Base-by-base conservation (phyloP, 108 stramenopile genomes). In the Conticribra weissflogii region DNA sequence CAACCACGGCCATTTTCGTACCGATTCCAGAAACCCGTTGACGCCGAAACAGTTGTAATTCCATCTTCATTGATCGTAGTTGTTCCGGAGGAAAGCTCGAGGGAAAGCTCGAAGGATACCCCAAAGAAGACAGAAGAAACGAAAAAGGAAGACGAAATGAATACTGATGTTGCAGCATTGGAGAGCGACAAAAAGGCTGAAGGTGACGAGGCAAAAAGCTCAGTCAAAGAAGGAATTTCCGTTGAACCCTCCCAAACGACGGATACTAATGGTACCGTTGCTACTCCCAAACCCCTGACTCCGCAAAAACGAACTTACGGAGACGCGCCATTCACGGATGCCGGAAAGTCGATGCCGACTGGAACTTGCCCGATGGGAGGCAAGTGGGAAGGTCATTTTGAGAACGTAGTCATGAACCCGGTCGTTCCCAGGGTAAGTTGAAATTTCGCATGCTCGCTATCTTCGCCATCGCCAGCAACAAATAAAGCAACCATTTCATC, bases 381-480 rank as follows among this genome's bases (percentile, higher is more conserved):
- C 23, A 57, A 56, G 32, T 94, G 88, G 89, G 82, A 81, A 48
- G 93, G 93, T 17, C 76, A 87, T 66, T 94, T 94, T 65, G 85
- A 90, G 68, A 94, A 90, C 58, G 68, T 75, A 12, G 51, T 66
- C 0, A 46, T 72, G 0, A 64, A 63, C 59, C 32, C 50, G n/a
- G 18, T 49, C 19, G 49, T 59, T 17, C 47, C 31, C 0, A 14
- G 31, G 3, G 16, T 51, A 1, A 12, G 30, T 34, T 27, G n/a
- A n/a, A n/a, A n/a, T n/a, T n/a, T n/a, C n/a, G n/a, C n/a, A n/a
- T n/a, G n/a, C n/a, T n/a, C n/a, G n/a, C n/a, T n/a, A n/a, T n/a
- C n/a, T n/a, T n/a, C n/a, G n/a, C n/a, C n/a, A n/a, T n/a, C n/a
- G n/a, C n/a, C n/a, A n/a, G n/a, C n/a, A n/a, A n/a, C n/a, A n/a